Base-by-base conservation (phyloP, 495 filamentous ascomycete species). In the Neohortaea acidophila region DNA sequence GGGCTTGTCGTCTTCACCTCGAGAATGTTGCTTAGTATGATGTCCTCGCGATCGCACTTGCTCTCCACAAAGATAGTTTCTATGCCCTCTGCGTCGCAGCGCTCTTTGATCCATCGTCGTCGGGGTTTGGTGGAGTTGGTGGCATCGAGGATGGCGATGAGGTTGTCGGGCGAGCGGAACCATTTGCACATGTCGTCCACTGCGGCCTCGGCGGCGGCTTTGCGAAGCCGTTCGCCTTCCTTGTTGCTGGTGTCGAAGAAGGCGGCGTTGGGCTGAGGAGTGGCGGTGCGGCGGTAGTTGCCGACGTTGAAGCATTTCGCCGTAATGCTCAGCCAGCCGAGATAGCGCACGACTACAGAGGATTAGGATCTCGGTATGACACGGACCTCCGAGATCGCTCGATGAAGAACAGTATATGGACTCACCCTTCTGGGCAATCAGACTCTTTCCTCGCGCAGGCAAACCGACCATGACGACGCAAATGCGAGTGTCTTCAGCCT, bases 381-480 rank as follows among this genome's bases (percentile, higher is more conserved):
- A n/a, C 7, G 24, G 8, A 27, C 18, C 9, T 19, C 23, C 30
- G 27, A 25, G 21, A 10, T 11, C 13, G 8, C 21, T 11, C 19
- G 6, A n/a, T n/a, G n/a, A n/a, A n/a, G n/a, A n/a, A n/a, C n/a
- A n/a, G n/a, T n/a, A 10, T n/a, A 13, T 13, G 6, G 19, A 44
- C 41, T 18, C 20, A 93, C 89, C 86, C 67, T 94, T 94, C 51
- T 89, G 83, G 24, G 89, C 87, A 52, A 97, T 96, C 51, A 93
- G 76, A 60, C 81, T 89, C 68, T 97, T 97, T 53, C 89, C 89
- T 37, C 89, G 70, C 39, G 89, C 89, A 27, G 89, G 89, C 44
- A 97, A 66, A 28, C 89, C 89, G 33, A 97, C 89, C 89, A 97
- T 94, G 38, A 96, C 81, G n/a, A 97, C 86, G 52, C 85, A 94